A percentile compares a stretch with the other conserved stretches of the same genome.
Conservation (phyloP, 192 early-diverging fungal genomes). For the Dissophora ornata region DNA sequence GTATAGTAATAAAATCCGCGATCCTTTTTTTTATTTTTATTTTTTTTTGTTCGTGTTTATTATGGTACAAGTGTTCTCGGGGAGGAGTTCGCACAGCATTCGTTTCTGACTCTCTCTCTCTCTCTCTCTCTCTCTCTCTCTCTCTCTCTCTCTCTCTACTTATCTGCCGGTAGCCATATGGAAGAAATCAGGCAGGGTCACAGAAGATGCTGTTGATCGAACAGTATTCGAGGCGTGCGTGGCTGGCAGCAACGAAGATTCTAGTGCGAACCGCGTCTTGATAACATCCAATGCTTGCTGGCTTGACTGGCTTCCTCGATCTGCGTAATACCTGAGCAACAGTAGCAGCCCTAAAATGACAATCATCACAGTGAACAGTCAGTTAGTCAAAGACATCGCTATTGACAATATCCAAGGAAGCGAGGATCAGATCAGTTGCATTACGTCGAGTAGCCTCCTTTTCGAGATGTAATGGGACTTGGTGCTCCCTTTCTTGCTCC, state of each 20-base stretch:
- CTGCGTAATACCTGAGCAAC: constrained; percentile 39
- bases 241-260: not conserved
- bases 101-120: no score
- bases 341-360: constrained; percentile 14
- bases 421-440: not conserved
- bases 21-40: not conserved
- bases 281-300: constrained; percentile 16
- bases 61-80: no score
- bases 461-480: constrained; percentile 30
- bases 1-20: not conserved
- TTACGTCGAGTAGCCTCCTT: constrained; percentile 5
- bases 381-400: no score
- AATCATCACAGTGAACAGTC: not conserved
- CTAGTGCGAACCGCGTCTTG: not conserved
- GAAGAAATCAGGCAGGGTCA: constrained; percentile 36
- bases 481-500: constrained; percentile 5
- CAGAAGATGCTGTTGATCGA: not conserved
- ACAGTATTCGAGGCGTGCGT: not conserved
- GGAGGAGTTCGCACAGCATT: no score
- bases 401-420: no score
- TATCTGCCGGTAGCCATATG: constrained; percentile 4
- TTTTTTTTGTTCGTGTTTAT: not conserved
- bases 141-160: no score
- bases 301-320: constrained; percentile 23
- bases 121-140: no score